Conservation (phyloP, 345 rosid genomes). For the Carallia pectinifolia region DNA sequence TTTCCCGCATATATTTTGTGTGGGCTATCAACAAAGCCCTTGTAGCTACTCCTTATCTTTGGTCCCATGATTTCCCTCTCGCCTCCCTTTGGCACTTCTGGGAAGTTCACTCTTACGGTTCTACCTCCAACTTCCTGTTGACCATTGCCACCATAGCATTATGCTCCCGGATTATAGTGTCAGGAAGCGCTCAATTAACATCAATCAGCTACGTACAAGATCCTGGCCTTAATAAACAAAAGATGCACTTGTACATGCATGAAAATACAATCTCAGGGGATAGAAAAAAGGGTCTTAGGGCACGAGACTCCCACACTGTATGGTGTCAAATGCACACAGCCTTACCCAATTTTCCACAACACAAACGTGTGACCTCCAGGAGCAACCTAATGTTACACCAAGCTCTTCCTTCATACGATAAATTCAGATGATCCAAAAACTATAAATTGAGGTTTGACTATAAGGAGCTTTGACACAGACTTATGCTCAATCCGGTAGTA, state of each 20-base stretch:
- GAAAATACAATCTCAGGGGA: not conserved
- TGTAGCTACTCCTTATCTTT: slow-evolving; percentile 49
- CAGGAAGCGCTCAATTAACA: not conserved
- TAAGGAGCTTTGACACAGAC: too few relatives aligned
- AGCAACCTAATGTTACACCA: too few relatives aligned
- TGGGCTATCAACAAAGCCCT: slow-evolving; percentile 64
- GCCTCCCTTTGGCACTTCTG: slow-evolving; percentile 93
- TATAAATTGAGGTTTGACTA: too few relatives aligned
- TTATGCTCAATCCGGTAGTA: too few relatives aligned
- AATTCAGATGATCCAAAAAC: too few relatives aligned
- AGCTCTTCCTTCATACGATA: too few relatives aligned
- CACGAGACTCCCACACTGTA: too few relatives aligned
- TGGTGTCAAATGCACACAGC: too few relatives aligned
- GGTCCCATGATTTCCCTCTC: slow-evolving; percentile 75
- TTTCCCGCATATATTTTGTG: slow-evolving; percentile 92
- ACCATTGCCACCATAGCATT: slow-evolving; percentile 6
- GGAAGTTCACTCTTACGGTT: slow-evolving; percentile 81
- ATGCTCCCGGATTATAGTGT: not conserved
- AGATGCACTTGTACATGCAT: not conserved
- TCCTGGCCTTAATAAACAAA: not conserved
- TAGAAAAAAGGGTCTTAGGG: too few relatives aligned
- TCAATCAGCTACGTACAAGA: not conserved
- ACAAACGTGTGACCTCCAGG: too few relatives aligned
- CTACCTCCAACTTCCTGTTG: slow-evolving; percentile 84
- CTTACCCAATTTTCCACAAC: too few relatives aligned